These are phyloP conservation scores for Albifimbria verrucaria DNA, from an alignment of 2,329 filamentous ascomycete genomes.

Conservation along the genomic window DNA sequence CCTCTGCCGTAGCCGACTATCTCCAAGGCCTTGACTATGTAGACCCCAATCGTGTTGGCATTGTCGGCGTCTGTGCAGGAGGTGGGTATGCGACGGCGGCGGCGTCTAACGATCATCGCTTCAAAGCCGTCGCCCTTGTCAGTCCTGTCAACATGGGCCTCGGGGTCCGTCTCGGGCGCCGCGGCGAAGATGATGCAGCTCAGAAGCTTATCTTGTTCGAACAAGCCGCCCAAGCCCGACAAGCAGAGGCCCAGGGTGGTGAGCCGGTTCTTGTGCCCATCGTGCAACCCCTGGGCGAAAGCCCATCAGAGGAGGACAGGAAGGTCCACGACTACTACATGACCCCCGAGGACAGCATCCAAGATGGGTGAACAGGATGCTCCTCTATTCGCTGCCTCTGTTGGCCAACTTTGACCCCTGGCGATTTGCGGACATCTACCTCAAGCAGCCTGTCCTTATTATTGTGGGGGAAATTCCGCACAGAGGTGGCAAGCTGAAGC, in stretches of 20 bases:
- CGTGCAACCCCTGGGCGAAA: background rate
- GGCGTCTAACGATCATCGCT: conserved; percentile 30
- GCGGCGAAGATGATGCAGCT: too few species aligned
- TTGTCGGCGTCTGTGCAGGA: conserved; percentile 34
- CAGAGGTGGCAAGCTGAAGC: background rate
- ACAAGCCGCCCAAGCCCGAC: background rate
- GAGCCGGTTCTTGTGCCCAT: background rate
- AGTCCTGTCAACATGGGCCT: conserved; percentile 24
- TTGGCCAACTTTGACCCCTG: background rate
- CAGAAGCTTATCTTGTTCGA: too few species aligned
- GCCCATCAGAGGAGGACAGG: background rate
- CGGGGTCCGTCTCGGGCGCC: conserved; percentile 15
- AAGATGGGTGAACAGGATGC: background rate
- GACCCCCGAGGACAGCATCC: background rate
- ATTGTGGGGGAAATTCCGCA: background rate
- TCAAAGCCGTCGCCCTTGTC: conserved; percentile 30
- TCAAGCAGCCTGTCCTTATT: background rate
- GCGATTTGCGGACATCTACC: background rate
- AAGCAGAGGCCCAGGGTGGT: background rate
- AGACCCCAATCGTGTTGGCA: conserved; percentile 28
- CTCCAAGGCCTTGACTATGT: conserved; percentile 22
- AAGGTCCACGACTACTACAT: background rate
- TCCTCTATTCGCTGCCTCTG: background rate
- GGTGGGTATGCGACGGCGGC: conserved; percentile 32
- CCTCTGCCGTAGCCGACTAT: conserved; percentile 27